Conservation (phyloP, 306 rosid species). For the Biancaea sappan region DNA sequence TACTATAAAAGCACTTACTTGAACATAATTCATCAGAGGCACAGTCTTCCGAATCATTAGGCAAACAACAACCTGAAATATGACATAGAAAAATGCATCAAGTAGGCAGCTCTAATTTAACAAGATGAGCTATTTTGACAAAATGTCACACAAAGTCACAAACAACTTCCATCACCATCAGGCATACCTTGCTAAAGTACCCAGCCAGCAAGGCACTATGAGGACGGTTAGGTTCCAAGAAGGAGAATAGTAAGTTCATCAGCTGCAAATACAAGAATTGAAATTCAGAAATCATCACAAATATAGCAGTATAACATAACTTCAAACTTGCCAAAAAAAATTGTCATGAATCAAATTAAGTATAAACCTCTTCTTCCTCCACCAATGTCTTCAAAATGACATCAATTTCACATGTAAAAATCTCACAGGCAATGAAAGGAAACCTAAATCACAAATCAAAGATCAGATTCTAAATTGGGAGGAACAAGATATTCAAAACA, state of each 20-base stretch:
- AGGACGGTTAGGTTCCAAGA: slow-evolving; percentile 82
- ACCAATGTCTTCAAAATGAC: slow-evolving; percentile 96
- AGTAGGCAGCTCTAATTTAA: slow-evolving; percentile 2
- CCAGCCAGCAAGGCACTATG: slow-evolving; percentile 90
- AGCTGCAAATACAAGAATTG: slow-evolving; percentile 58
- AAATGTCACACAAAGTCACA: slow-evolving; percentile 19
- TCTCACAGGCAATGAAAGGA: slow-evolving; percentile 96
- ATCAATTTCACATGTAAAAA: slow-evolving; percentile 97
- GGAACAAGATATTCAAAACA: not conserved
- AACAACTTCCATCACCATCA: slow-evolving; percentile 28
- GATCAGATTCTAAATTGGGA: slow-evolving; percentile 34
- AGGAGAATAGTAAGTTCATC: slow-evolving; percentile 92
- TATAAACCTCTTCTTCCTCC: slow-evolving; percentile 93
- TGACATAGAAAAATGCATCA: slow-evolving; percentile 27
- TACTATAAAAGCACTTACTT: slow-evolving; percentile 52
- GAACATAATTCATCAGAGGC: slow-evolving; percentile 94
- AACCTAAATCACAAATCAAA: slow-evolving; percentile 61
- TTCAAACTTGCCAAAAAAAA: slow-evolving; percentile 14
- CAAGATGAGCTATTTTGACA: slow-evolving; percentile 10
- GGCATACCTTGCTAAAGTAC: slow-evolving; percentile 88
- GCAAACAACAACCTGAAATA: slow-evolving; percentile 84
- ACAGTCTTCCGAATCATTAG: slow-evolving; percentile 94
- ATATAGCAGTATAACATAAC: slow-evolving; percentile 10
- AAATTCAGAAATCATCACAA: slow-evolving; percentile 26
- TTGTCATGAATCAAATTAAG: slow-evolving; percentile 20